Evolutionary conservation across 176 grass and related monocot genomes (phyloP).

Genomic region (Avena sativa): DNA sequence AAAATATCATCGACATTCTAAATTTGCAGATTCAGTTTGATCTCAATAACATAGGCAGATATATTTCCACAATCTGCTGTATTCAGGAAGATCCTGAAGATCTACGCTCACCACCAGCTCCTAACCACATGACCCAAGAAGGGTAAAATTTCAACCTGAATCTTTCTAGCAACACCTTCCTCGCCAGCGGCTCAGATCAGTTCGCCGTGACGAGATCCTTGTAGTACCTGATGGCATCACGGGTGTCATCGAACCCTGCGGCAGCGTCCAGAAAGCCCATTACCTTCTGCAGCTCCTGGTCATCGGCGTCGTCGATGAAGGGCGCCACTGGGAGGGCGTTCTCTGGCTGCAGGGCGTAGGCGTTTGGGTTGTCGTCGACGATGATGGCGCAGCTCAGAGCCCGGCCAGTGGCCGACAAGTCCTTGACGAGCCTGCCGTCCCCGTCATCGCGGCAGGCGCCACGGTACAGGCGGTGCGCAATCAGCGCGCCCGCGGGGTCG

Average conservation of each 20-base stretch:
- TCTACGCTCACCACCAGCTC: too few relatives aligned
- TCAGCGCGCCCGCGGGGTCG: constrained; percentile 59
- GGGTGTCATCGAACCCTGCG: constrained; percentile 58
- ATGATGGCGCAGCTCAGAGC: constrained; percentile 62
- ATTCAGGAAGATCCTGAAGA: too few relatives aligned
- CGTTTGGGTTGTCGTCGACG: constrained; percentile 91
- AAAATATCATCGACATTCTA: too few relatives aligned
- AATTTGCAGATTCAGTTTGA: too few relatives aligned
- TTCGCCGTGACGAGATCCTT: constrained; percentile 31
- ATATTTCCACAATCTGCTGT: too few relatives aligned
- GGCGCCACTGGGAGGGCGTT: constrained; percentile 74
- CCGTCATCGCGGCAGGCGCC: constrained; percentile 68
- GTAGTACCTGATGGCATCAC: constrained; percentile 71
- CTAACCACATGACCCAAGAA: background rate
- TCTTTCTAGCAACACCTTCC: background rate
- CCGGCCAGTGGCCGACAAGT: constrained; percentile 67
- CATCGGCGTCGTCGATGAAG: constrained; percentile 65
- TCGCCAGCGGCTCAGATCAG: constrained; percentile 20
- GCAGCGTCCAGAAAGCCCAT: constrained; percentile 67
- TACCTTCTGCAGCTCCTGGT: constrained; percentile 73
- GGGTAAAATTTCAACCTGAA: background rate
- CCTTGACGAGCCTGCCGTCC: constrained; percentile 89
- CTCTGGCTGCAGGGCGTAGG: constrained; percentile 77
- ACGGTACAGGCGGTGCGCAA: constrained; percentile 82
- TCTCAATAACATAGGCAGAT: too few relatives aligned